Evolutionary conservation across 768 basidiomycete genomes (phyloP).

Genomic region (Hebeloma cylindrosporum): DNA sequence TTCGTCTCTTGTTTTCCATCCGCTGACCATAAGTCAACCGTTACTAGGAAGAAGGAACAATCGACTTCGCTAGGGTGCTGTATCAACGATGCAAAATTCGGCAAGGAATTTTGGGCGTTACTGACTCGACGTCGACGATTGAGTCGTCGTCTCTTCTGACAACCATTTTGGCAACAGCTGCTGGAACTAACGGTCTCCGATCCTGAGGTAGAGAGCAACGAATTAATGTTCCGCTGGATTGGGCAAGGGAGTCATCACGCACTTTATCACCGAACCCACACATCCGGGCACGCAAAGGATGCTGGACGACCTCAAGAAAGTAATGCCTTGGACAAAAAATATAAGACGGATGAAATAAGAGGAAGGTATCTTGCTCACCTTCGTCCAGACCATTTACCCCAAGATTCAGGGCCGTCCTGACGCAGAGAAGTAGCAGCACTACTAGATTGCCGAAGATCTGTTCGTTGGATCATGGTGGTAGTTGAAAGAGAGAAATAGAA

Average conservation of each 20-base stretch:
- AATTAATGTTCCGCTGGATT: constrained; percentile 10
- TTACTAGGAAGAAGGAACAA: constrained; percentile 84
- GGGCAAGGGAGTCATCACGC: constrained; percentile 16
- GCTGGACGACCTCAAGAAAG: constrained; percentile 81
- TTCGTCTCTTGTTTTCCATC: constrained; percentile 86
- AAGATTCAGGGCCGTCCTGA: constrained; percentile 53
- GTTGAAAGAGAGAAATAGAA: constrained; percentile 13
- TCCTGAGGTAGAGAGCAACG: constrained; percentile 52
- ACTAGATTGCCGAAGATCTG: constrained; percentile 45
- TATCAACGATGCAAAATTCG: constrained; percentile 14
- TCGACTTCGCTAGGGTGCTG: constrained; percentile 66
- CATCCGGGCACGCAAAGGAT: constrained; percentile 89
- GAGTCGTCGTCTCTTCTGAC: constrained; percentile 67
- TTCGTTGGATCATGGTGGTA: constrained; percentile 65
- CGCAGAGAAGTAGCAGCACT: constrained; percentile 29
- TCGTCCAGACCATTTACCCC: constrained; percentile 70
- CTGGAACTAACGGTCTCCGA: constrained; percentile 88
- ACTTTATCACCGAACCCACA: constrained; percentile 98
- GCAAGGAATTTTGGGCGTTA: constrained; percentile 15
- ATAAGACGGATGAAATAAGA: constrained; percentile 12
- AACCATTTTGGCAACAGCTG: constrained; percentile 83
- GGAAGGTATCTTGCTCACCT: constrained; percentile 44
- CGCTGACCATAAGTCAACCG: constrained; percentile 89
- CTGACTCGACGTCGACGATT: constrained; percentile 76
- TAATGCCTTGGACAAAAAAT: constrained; percentile 57